These are phyloP conservation scores for Globisporangium echinulatum DNA, from an alignment of 352 stramenopile genomes.

Conservation along the genomic window DNA sequence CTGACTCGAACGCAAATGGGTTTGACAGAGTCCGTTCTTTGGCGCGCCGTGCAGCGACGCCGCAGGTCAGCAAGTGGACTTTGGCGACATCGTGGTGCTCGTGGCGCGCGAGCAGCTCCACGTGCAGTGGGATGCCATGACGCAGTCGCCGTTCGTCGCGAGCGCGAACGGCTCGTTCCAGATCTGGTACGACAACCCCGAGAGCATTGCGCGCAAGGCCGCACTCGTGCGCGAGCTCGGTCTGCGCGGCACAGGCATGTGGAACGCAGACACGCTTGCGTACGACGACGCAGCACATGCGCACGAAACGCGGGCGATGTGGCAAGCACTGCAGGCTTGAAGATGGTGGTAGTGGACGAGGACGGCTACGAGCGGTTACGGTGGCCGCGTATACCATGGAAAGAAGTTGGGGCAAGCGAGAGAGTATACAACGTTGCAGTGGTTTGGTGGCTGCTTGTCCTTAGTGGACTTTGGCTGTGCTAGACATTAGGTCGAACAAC, in stretches of 20 bases:
- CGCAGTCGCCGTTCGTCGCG: constrained; percentile 29
- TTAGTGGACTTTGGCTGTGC: too few relatives aligned
- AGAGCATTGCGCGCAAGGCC: constrained; percentile 56
- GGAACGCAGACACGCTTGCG: constrained; percentile 76
- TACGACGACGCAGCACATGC: constrained; percentile 20
- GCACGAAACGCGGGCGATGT: constrained; percentile 47
- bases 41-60: constrained; percentile 75
- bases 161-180: constrained; percentile 20
- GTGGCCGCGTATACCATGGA: neutral
- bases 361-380: constrained; percentile 8
- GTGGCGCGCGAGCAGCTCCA: constrained; percentile 17
- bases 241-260: constrained; percentile 72
- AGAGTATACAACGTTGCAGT: too few relatives aligned
- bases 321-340: constrained; percentile 27
- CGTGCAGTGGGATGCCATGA: constrained; percentile 47
- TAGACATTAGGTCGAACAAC: too few relatives aligned
- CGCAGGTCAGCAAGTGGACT: constrained; percentile 56
- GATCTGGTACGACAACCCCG: constrained; percentile 72
- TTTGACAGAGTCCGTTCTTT: constrained; percentile 45
- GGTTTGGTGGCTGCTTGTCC: too few relatives aligned
- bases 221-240: constrained; percentile 33
- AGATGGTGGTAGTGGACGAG: constrained; percentile 15
- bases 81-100: constrained; percentile 38
- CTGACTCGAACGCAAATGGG: neutral
- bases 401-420: too few relatives aligned